Percentiles rank a stretch among this genome's conserved stretches.
Conservation (phyloP, 2,329 filamentous ascomycete genomes). For the Aureobasidium leucospermi region DNA sequence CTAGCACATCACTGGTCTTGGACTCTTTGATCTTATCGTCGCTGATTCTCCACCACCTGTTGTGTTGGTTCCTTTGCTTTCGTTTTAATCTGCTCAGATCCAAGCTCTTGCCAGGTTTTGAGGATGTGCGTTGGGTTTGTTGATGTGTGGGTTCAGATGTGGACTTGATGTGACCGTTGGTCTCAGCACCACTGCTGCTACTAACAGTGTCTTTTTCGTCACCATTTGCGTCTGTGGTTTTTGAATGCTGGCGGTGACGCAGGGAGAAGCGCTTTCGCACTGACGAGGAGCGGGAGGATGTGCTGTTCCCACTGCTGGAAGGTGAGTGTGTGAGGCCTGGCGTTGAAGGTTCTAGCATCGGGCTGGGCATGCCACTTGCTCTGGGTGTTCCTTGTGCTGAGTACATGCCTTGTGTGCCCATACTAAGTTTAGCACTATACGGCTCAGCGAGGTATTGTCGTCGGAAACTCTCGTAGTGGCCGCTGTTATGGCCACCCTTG, state of each 20-base stretch:
- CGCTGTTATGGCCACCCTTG: constrained; percentile 90
- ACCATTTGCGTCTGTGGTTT: neutral
- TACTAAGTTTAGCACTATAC: constrained; percentile 73
- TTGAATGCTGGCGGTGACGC: neutral
- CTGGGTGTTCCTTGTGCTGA: constrained; percentile 44
- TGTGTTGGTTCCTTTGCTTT: constrained; percentile 48
- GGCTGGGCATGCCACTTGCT: constrained; percentile 24
- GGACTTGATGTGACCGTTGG: neutral
- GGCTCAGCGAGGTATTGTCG: constrained; percentile 73
- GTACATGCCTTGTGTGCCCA: constrained; percentile 68
- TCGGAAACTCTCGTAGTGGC: constrained; percentile 94
- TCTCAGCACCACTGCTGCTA: neutral
- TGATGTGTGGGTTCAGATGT: neutral
- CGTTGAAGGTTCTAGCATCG: constrained; percentile 12
- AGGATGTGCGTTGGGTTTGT: neutral
- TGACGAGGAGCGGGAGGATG: neutral
- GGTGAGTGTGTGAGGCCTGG: constrained; percentile 1
- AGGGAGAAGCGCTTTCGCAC: neutral
- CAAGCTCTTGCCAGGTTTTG: neutral
- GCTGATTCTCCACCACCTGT: constrained; percentile 96
- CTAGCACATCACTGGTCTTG: constrained; percentile 82
- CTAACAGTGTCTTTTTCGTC: neutral
- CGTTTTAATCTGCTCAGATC: constrained; percentile 5
- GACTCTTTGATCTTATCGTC: constrained; percentile 95
- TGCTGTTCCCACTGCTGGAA: constrained; percentile 8